These are phyloP conservation scores for Candida sanyaensis DNA, from an alignment of 1,139 yeast species.

Conservation along the genomic window DNA sequence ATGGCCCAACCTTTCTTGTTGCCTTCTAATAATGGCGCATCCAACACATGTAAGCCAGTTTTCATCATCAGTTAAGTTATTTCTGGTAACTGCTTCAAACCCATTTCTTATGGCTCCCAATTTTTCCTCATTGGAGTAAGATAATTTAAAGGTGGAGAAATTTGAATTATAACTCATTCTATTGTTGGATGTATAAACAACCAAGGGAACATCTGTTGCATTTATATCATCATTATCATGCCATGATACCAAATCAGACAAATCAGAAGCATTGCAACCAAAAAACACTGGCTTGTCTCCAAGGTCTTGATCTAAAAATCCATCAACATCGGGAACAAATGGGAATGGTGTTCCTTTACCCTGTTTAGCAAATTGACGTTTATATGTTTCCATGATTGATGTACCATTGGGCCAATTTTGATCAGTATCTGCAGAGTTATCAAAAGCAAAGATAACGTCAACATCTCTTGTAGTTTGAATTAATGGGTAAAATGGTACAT, in stretches of 20 bases:
- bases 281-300: slow-evolving; percentile 39
- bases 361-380: slow-evolving; percentile 48
- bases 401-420: slow-evolving; percentile 78
- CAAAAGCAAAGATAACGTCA: slow-evolving; percentile 81
- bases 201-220: slow-evolving; percentile 40
- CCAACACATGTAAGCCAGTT: slow-evolving; percentile 47
- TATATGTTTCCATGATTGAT: slow-evolving; percentile 57
- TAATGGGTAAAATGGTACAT: slow-evolving; percentile 77
- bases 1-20: slow-evolving; percentile 69
- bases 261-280: slow-evolving; percentile 38
- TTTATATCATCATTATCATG: slow-evolving; percentile 29
- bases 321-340: slow-evolving; percentile 36
- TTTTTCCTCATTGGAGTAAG: slow-evolving; percentile 38
- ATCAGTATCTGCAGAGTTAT: slow-evolving; percentile 79
- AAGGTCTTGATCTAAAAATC: slow-evolving; percentile 29
- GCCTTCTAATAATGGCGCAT: slow-evolving; percentile 79
- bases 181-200: slow-evolving; percentile 39
- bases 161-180: slow-evolving; percentile 34
- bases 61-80: slow-evolving; percentile 35
- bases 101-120: slow-evolving; percentile 37
- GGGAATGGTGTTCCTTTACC: slow-evolving; percentile 46
- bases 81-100: slow-evolving; percentile 37
- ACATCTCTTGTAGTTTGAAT: slow-evolving; percentile 69
- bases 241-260: slow-evolving; percentile 28
- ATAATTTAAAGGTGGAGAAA: slow-evolving; percentile 41